These are phyloP conservation scores for Globisporangium parvum DNA, from an alignment of 352 stramenopile species.

Conservation along the genomic window DNA sequence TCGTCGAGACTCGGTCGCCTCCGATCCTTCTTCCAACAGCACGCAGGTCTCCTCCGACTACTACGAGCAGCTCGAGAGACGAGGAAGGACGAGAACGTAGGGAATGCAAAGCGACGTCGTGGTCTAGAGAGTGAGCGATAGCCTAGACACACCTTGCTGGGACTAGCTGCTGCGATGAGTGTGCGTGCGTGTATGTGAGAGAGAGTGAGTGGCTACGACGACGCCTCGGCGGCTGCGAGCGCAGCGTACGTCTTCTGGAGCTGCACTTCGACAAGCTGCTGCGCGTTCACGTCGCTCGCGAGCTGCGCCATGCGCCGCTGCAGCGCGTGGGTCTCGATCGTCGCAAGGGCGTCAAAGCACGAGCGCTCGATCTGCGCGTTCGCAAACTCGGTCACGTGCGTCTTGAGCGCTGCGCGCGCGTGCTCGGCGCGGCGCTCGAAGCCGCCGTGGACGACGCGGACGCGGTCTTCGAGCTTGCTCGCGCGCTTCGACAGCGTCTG, in stretches of 20 bases:
- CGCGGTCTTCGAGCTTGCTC: conserved; percentile 70
- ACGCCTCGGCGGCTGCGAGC: conserved; percentile 24
- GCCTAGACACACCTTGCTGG: too few species aligned
- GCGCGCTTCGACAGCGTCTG: conserved; percentile 55
- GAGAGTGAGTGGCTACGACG: too few species aligned
- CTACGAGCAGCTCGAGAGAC: too few species aligned
- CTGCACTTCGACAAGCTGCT: conserved; percentile 70
- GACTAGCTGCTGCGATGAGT: too few species aligned
- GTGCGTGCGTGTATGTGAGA: too few species aligned
- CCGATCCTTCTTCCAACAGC: too few species aligned
- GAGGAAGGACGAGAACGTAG: too few species aligned
- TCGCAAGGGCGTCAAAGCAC: conserved; percentile 56
- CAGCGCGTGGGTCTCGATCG: conserved; percentile 49
- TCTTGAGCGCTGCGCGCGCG: conserved; percentile 25
- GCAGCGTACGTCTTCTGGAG: conserved; percentile 74
- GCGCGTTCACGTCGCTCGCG: conserved; percentile 67
- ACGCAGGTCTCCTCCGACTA: too few species aligned
- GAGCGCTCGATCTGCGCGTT: conserved; percentile 58
- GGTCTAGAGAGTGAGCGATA: too few species aligned
- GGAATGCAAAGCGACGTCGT: too few species aligned
- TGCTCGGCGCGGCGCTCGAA: conserved; percentile 44
- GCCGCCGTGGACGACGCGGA: conserved; percentile 53
- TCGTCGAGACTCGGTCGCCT: neutral
- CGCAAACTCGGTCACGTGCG: conserved; percentile 35
- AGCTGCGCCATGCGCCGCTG: conserved; percentile 55